These are phyloP conservation scores for Picea mariana DNA, from an alignment of 83 land plant species.

Conservation along the genomic window DNA sequence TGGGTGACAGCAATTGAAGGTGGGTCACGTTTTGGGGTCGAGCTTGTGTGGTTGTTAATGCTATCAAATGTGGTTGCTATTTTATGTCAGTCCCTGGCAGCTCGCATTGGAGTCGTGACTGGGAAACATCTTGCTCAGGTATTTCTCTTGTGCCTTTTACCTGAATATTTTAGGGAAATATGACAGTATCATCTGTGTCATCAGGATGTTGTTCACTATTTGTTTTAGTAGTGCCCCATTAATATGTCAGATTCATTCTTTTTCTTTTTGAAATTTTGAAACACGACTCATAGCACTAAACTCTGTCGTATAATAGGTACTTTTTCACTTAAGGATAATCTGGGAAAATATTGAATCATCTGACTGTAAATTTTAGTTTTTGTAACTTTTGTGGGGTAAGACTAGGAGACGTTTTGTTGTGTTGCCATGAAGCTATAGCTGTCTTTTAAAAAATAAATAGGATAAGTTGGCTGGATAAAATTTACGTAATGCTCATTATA, in stretches of 20 bases:
- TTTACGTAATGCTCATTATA: neutral
- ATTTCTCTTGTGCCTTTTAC: neutral
- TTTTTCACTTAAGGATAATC: neutral
- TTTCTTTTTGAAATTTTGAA: neutral
- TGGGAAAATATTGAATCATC: neutral
- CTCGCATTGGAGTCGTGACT: slow-evolving; percentile 69
- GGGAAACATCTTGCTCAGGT: slow-evolving; percentile 93
- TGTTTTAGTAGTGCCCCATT: neutral
- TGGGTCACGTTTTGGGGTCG: slow-evolving; percentile 85
- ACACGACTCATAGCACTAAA: neutral
- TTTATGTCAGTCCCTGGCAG: slow-evolving; percentile 73
- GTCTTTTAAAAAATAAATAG: neutral
- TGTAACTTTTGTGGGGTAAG: neutral
- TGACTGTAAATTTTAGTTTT: neutral
- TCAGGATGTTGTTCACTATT: neutral
- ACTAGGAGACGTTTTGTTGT: neutral
- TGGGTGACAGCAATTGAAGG: slow-evolving; percentile 87
- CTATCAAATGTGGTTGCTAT: slow-evolving; percentile 64
- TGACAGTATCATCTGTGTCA: neutral
- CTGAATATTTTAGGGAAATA: neutral
- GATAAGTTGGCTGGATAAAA: neutral
- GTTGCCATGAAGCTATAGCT: neutral
- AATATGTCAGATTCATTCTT: neutral
- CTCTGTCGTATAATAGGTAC: neutral
- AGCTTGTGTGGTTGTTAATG: slow-evolving; percentile 57